Percentiles rank a stretch among this genome's conserved stretches.
Conservation (phyloP, 2,329 filamentous ascomycete species). For the Alternaria novae-zelandiae region DNA sequence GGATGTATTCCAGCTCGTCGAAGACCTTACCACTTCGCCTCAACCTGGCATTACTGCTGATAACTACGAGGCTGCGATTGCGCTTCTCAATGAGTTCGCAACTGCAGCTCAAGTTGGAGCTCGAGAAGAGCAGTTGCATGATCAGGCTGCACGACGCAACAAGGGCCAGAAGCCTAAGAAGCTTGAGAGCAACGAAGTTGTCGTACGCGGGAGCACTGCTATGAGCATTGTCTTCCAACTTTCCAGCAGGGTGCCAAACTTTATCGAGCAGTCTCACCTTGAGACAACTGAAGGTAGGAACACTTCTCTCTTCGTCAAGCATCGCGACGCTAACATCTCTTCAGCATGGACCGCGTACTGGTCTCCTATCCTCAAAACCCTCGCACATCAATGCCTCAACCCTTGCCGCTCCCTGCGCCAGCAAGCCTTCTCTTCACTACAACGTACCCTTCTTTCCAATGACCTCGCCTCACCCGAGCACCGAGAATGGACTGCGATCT, state of each 20-base stretch:
- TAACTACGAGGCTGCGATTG: constrained; percentile 90
- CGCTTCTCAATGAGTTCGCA: constrained; percentile 87
- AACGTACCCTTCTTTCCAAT: constrained; percentile 83
- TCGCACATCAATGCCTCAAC: constrained; percentile 91
- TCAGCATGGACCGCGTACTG: constrained; percentile 96
- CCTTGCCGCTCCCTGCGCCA: constrained; percentile 92
- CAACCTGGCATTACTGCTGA: constrained; percentile 88
- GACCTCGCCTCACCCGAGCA: constrained; percentile 84
- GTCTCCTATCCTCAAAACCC: constrained; percentile 89
- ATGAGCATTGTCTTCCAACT: constrained; percentile 82
- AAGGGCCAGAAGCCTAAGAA: constrained; percentile 60
- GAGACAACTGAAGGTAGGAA: constrained; percentile 78
- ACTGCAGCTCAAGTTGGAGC: constrained; percentile 78
- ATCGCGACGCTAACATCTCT: background rate
- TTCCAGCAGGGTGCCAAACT: constrained; percentile 78
- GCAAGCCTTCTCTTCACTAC: constrained; percentile 83
- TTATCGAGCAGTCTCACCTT: constrained; percentile 92
- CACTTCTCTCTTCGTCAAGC: background rate
- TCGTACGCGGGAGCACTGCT: constrained; percentile 79
- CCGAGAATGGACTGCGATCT: constrained; percentile 93
- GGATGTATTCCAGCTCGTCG: constrained; percentile 85
- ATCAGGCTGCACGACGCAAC: constrained; percentile 58
- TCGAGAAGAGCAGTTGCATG: constrained; percentile 71
- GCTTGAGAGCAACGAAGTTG: constrained; percentile 70
- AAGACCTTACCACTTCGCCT: constrained; percentile 72